Base-by-base conservation (phyloP, 805 yeast genomes). In the Pichia phayaonensis region DNA sequence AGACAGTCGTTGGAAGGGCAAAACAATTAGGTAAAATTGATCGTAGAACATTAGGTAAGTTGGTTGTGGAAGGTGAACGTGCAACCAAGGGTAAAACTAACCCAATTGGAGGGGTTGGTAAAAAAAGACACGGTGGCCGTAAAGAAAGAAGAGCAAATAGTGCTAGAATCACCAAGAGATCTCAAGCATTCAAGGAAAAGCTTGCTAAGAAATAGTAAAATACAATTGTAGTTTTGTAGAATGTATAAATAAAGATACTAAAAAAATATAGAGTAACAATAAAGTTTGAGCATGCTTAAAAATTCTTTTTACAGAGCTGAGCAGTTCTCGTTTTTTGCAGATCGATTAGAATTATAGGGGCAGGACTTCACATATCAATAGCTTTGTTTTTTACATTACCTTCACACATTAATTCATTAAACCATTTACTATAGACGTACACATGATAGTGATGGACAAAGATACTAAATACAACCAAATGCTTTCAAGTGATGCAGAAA, bases 1-100 rank as follows among this genome's bases (percentile, higher is more conserved):
- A 75, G 67, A 84, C 95, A 16, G 79, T 78, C 59, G 66, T 87
- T 39, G 96, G 96, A 38, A 79, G 96, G 66, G 96, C 94, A 21
- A 74, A 79, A 50, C 73, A 85, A 4, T 72, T 90, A 43, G 92
- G 92, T 47, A 87, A 83, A 63, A 86, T 90, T 48, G 97, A 87
- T 63, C 79, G 85, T 59, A 76, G 84, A 36, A 74, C 84, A 22
- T 77, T 81, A 10, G 92, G 92, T 46, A 71, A 72, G 56, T 59
- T 70, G 47, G 63, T 79, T 52, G 60, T 82, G 36, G 96, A 89
- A 70, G 96, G 96, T 55, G 70, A 76, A 49, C 80, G 96, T 71
- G 90, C 96, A 16, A 69, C 72, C 52, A 84, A 84, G 66, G 90
- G 88, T 26, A 79, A 73, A 48, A 72, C 36, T 10, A 34, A 34